Percentiles rank a stretch among this genome's conserved stretches.
These are phyloP conservation scores for Calonectria naviculata DNA, from an alignment of 2,329 filamentous ascomycete species.

Conservation along the genomic window DNA sequence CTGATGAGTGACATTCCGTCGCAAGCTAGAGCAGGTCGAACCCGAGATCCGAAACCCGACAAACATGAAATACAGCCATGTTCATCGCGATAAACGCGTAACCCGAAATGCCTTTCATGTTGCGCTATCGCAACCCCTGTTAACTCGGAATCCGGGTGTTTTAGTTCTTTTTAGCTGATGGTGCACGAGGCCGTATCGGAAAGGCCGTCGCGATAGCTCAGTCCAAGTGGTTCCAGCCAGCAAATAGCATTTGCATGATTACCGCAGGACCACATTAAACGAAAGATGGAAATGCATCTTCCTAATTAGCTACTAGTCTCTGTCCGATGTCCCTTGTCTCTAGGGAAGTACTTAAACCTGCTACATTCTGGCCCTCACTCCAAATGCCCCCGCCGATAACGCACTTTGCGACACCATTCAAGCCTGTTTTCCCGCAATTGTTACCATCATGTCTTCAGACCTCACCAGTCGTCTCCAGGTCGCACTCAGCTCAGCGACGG, in stretches of 20 bases:
- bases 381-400: background rate
- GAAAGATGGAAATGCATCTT: background rate
- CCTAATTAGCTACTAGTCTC: background rate
- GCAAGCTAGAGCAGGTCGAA: background rate
- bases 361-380: background rate
- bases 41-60: constrained; percentile 23
- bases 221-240: background rate
- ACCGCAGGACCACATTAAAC: background rate
- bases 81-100: background rate
- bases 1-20: background rate
- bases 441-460: constrained; percentile 31
- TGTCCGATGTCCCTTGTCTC: background rate
- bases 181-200: background rate
- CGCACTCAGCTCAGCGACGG: constrained; percentile 47
- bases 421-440: background rate
- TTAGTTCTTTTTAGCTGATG: background rate
- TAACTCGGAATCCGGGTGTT: background rate
- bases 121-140: background rate
- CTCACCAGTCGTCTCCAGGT: constrained; percentile 31
- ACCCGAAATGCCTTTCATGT: background rate
- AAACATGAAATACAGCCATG: no score
- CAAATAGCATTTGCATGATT: constrained; percentile 13
- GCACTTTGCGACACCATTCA: background rate
- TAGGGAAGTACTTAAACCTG: background rate
- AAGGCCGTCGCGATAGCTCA: background rate